Base-by-base conservation (phyloP, 345 rosid genomes). In the Linum usitatissimum region DNA sequence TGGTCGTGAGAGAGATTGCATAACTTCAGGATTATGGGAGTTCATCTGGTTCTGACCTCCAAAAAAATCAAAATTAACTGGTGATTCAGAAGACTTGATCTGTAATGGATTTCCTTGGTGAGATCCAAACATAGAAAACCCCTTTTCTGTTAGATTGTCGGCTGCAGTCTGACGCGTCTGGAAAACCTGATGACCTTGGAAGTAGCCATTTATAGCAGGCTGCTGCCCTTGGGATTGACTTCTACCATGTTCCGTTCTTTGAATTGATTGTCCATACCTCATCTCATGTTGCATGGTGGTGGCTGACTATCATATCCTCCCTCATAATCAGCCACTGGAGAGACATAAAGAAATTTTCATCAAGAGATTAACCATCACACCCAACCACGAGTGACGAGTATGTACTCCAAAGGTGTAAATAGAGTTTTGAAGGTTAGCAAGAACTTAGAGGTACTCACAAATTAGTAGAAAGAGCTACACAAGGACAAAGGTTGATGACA, bases 1-100 rank as follows among this genome's bases (percentile, higher is more conserved):
- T 80, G 84, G 97, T 78, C 84, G 83, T 18, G 89, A 79, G 36
- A 81, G 76, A 45, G 86, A 71, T 70, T 81, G 96, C 74, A 83
- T 59, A 74, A 75, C 77, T 72, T 80, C 82, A 67, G 80, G 78
- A 64, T 73, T 79, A 73, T 83, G 99, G 72, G 70, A 70, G 57
- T 71, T 79, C 75, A 77, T 53, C 66, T 80, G 97, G 55, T 79
- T 94, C 62, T 79, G 94, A 68, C 78, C 81, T 58, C 90, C 86
- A 61, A 80, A 81, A 74, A 84, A 81, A 73, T 84, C 79, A 67
- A 70, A 84, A 82, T 79, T 84, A 65, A 77, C 82, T 9, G 93
- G 90, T 72, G 86, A 71, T 70, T 83, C 95, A 65, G 69, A 68
- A 76, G 76, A 75, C 66, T 82, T 89, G 68, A 66, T 65, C 77